Evolutionary conservation across 768 basidiomycete genomes (phyloP).

Genomic region (Serendipita sp.): DNA sequence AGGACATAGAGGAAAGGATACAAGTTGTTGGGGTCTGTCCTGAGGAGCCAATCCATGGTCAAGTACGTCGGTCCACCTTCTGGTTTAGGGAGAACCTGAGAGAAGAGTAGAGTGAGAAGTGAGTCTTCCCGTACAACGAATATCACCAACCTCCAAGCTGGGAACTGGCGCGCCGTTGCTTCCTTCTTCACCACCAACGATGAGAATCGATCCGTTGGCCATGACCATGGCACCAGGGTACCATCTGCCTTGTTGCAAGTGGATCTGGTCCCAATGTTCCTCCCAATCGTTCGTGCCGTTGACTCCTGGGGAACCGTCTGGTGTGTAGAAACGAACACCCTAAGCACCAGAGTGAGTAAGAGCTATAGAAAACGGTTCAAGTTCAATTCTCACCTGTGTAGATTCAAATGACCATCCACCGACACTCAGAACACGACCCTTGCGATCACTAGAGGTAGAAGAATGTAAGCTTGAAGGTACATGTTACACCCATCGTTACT

Average conservation of each 20-base stretch:
- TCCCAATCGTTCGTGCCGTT: conserved; percentile 71
- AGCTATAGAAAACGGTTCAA: conserved; percentile 10
- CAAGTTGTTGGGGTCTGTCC: conserved; percentile 66
- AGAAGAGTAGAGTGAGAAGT: conserved; percentile 42
- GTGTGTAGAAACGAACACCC: conserved; percentile 57
- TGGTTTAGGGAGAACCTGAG: conserved; percentile 15
- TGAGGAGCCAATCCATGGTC: conserved; percentile 14
- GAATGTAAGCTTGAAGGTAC: no score
- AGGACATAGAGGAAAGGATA: conserved; percentile 65
- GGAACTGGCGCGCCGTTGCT: conserved; percentile 51
- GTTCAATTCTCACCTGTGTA: not conserved
- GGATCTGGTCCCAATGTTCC: conserved; percentile 41
- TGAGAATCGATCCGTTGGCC: conserved; percentile 56
- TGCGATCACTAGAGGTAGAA: conserved; percentile 30
- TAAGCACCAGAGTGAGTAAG: conserved; percentile 54
- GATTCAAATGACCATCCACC: conserved; percentile 35
- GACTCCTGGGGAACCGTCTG: conserved; percentile 47
- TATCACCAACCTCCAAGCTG: conserved; percentile 37
- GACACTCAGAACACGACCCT: conserved; percentile 30
- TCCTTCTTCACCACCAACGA: conserved; percentile 60
- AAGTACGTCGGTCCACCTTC: conserved; percentile 4
- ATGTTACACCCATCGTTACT: no score
- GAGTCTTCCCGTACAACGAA: conserved; percentile 38
- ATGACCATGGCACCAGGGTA: conserved; percentile 53
- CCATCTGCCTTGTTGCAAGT: conserved; percentile 53